phyloP scores from a whole-genome alignment of 192 early-diverging fungal genomes.

The Rhizoclosmatium globosum region DNA sequence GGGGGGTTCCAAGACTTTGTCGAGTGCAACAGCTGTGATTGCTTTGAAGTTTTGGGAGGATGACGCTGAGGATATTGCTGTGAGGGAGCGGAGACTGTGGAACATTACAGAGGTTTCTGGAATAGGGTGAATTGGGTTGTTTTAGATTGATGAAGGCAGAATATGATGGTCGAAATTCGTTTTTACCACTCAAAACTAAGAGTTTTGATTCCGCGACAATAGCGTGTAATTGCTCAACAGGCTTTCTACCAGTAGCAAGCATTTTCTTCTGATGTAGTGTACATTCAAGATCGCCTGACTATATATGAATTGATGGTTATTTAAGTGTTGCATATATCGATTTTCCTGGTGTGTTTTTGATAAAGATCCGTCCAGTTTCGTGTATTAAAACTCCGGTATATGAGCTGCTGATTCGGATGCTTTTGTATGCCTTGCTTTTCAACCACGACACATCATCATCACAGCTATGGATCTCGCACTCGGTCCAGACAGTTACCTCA shows the following conservation, averaged over 20 bases:
- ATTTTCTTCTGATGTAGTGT: constrained; percentile 55
- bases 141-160: neutral
- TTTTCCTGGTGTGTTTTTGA: neutral
- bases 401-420: neutral
- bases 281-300: constrained; percentile 41
- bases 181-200: constrained; percentile 72
- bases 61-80: constrained; percentile 24
- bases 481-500: constrained; percentile 8
- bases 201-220: constrained; percentile 70
- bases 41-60: constrained; percentile 42
- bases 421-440: neutral
- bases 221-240: constrained; percentile 69
- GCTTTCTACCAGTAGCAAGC: constrained; percentile 65
- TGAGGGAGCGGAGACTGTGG: constrained; percentile 58
- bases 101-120: constrained; percentile 74
- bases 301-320: constrained; percentile 9
- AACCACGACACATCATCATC: constrained; percentile 13
- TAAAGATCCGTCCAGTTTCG: neutral
- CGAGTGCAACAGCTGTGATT: constrained; percentile 48
- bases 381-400: neutral
- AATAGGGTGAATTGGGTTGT: neutral
- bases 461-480: constrained; percentile 17
- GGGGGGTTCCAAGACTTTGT: constrained; percentile 47
- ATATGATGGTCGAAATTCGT: neutral
- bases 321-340: neutral